Evolutionary conservation across 179 eudicot species (phyloP).

Genomic region (Spinacia oleracea): DNA sequence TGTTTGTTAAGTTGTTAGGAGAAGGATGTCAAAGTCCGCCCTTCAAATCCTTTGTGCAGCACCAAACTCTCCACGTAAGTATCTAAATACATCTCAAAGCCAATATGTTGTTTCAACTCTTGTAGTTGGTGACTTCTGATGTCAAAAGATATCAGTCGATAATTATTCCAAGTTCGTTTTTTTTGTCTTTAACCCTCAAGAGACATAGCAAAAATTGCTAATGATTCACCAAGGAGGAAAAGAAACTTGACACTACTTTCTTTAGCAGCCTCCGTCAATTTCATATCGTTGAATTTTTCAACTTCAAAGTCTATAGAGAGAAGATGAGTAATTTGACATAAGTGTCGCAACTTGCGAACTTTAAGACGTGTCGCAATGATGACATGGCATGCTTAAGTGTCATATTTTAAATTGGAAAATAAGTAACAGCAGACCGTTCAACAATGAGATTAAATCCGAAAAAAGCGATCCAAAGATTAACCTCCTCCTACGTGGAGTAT

Average conservation of each 20-base stretch:
- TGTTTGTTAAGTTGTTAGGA: too few relatives aligned
- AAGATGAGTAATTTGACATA: too few relatives aligned
- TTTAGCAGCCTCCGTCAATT: background rate
- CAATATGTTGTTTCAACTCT: background rate
- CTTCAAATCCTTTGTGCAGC: background rate
- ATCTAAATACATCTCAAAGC: background rate
- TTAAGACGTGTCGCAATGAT: too few relatives aligned
- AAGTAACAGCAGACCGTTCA: too few relatives aligned
- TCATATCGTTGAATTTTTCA: background rate
- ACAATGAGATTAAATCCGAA: too few relatives aligned
- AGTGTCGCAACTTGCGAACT: too few relatives aligned
- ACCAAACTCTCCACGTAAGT: background rate
- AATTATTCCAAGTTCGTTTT: too few relatives aligned
- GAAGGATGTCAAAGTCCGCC: background rate
- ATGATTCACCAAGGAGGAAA: background rate
- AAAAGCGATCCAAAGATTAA: too few relatives aligned
- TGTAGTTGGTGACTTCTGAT: background rate
- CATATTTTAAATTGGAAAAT: too few relatives aligned
- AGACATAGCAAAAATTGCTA: background rate
- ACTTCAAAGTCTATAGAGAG: background rate
- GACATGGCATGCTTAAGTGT: too few relatives aligned
- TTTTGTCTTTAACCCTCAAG: too few relatives aligned
- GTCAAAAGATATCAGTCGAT: background rate
- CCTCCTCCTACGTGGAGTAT: too few relatives aligned
- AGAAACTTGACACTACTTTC: background rate